phyloP scores from a whole-genome alignment of 106 monocot genomes.

The Iris macrosiphon region DNA sequence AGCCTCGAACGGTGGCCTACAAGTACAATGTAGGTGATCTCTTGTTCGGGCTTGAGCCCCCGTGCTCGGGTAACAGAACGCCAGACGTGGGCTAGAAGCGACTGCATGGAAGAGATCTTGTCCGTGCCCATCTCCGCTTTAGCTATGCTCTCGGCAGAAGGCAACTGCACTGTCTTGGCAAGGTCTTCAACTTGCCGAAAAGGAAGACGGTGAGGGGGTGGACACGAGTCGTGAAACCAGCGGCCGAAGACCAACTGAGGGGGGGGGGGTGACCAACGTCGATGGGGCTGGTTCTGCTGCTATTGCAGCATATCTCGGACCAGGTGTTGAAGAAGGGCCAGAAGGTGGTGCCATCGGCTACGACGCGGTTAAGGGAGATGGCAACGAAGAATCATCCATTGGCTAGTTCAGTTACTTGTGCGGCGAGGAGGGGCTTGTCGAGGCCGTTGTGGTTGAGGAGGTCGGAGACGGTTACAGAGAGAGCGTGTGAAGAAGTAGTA shows the following conservation, averaged over 20 bases:
- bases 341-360: constrained; percentile 63
- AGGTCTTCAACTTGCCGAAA: not conserved
- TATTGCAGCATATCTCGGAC: constrained; percentile 51
- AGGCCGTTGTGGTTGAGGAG: constrained; percentile 55
- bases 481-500: no score
- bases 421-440: constrained; percentile 28
- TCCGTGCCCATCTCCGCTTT: constrained; percentile 13
- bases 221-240: constrained; percentile 9
- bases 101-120: constrained; percentile 41
- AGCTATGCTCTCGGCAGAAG: constrained; percentile 3
- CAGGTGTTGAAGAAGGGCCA: constrained; percentile 78
- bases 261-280: not conserved
- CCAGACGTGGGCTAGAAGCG: constrained; percentile 36
- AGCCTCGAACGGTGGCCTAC: constrained; percentile 15
- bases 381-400: constrained; percentile 63
- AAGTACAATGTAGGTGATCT: constrained; percentile 3
- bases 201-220: constrained; percentile 19
- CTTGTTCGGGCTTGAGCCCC: not conserved
- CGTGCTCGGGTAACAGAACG: constrained; percentile 20
- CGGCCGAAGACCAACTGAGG: no score
- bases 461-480: constrained; percentile 21
- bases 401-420: constrained; percentile 63
- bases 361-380: constrained; percentile 52
- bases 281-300: not conserved
- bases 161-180: not conserved